Evolutionary conservation across 495 filamentous ascomycete genomes (phyloP), one percentile per base, ranked within the genome.

Genomic region (Thermothielavioides terrestris): DNA sequence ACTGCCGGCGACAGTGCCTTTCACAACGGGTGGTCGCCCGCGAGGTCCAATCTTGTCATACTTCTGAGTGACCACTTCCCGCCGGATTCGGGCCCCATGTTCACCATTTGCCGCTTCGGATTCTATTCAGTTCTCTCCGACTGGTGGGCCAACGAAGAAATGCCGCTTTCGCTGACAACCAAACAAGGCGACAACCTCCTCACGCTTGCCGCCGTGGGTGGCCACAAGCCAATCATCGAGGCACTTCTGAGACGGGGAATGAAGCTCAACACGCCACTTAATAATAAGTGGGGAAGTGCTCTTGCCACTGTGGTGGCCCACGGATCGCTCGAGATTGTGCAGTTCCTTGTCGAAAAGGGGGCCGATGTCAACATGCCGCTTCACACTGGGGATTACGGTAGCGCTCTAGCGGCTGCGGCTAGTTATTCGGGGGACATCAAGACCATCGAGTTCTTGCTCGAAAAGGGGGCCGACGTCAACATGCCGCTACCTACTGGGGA

Each of bases 71-170:
- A 23, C 2, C 23, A 50, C 15, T 40, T 55, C 20, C 35, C 42
- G n/a, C 31, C 32, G 4, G 22, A 49, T 28, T 27, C 25, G 10
- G 6, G 21, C 17, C 3, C 55, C 14, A 42, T 58, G 20, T 65
- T 59, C 22, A 49, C 60, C 10, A 57, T 62, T 26, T 69, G 63
- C 32, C 41, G 44, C 18, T 63, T 67, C 31, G 46, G 52, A 6
- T 46, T 66, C 37, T 50, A 54, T 40, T 37, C 30, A 21, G 37
- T 61, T 28, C 36, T 69, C 14, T 53, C 50, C 9, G 60, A 63
- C 31, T 66, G 63, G 67, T 66, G 60, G 61, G 30, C 56, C 11
- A 30, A 41, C 20, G 43, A 41, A 23, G 39, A 53, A 12, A 42
- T 64, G 26, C 43, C 18, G 23, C n/a, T 10, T 21, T 40, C 38